A percentile compares a stretch with the other conserved stretches of the same genome.
phyloP scores from a whole-genome alignment of 306 rosid species.

The Coriaria nepalensis region DNA sequence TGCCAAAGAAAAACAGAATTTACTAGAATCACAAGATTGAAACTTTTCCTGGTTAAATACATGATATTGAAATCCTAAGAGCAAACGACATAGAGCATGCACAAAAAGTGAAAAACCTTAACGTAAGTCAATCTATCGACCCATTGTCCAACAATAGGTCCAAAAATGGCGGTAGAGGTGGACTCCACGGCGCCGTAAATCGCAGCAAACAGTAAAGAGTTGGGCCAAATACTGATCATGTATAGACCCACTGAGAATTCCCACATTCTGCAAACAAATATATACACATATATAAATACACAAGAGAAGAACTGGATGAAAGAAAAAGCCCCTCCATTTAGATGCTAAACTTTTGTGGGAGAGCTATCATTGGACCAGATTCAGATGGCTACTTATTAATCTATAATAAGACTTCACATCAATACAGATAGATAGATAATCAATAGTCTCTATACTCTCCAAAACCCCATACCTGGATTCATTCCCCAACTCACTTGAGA shows the following conservation, averaged over 20 bases:
- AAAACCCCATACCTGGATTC: too few species aligned
- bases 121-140: slow-evolving; percentile 53
- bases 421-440: too few species aligned
- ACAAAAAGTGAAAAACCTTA: slow-evolving; percentile 33
- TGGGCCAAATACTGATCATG: slow-evolving; percentile 86
- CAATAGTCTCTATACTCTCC: too few species aligned
- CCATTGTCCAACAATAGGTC: slow-evolving; percentile 66
- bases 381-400: too few species aligned
- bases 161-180: slow-evolving; percentile 63
- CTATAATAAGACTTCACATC: too few species aligned
- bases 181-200: slow-evolving; percentile 79
- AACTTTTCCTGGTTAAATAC: neutral
- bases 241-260: slow-evolving; percentile 91
- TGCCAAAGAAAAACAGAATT: slow-evolving; percentile 7
- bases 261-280: slow-evolving; percentile 62
- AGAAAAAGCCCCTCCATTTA: too few species aligned
- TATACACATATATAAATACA: neutral
- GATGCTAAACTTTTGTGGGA: too few species aligned
- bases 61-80: neutral
- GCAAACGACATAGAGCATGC: too few species aligned
- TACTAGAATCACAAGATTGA: neutral
- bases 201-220: slow-evolving; percentile 72
- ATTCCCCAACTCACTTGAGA: too few species aligned
- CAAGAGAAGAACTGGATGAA: neutral
- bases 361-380: too few species aligned